Conservation (phyloP, 148 eudicot genomes). For the Polygonum aviculare region DNA sequence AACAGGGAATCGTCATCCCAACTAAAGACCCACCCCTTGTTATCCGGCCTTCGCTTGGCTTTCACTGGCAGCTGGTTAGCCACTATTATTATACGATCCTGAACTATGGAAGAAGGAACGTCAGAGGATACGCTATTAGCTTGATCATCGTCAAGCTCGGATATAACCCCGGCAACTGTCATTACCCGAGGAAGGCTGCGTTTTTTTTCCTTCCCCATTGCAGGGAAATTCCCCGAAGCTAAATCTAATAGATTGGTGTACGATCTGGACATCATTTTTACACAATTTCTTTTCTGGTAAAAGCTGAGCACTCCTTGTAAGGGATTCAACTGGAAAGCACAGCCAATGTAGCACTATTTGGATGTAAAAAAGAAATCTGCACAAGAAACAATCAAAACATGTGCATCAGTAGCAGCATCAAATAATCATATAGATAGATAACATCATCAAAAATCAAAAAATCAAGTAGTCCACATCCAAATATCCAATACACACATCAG, state of each 20-base stretch:
- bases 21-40: slow-evolving; percentile 55
- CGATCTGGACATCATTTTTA: slow-evolving; percentile 58
- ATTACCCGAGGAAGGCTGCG: slow-evolving; percentile 39
- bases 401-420: not conserved
- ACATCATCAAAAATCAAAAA: no score
- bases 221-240: slow-evolving; percentile 61
- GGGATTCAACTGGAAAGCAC: not conserved
- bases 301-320: not conserved
- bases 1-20: slow-evolving; percentile 57
- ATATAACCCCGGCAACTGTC: slow-evolving; percentile 52
- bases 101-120: slow-evolving; percentile 38
- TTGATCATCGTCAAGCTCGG: slow-evolving; percentile 56
- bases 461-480: no score
- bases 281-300: not conserved
- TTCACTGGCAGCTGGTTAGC: slow-evolving; percentile 50
- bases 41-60: slow-evolving; percentile 50
- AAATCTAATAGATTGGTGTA: slow-evolving; percentile 58
- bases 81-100: slow-evolving; percentile 48
- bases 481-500: no score
- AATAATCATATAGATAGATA: no score
- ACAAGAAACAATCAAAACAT: slow-evolving; percentile 6
- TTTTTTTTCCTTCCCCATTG: slow-evolving; percentile 42
- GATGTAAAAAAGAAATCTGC: slow-evolving; percentile 14
- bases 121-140: slow-evolving; percentile 46
- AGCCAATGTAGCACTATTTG: not conserved